Conservation (phyloP, 805 yeast genomes). For the Starmera quercuum region DNA sequence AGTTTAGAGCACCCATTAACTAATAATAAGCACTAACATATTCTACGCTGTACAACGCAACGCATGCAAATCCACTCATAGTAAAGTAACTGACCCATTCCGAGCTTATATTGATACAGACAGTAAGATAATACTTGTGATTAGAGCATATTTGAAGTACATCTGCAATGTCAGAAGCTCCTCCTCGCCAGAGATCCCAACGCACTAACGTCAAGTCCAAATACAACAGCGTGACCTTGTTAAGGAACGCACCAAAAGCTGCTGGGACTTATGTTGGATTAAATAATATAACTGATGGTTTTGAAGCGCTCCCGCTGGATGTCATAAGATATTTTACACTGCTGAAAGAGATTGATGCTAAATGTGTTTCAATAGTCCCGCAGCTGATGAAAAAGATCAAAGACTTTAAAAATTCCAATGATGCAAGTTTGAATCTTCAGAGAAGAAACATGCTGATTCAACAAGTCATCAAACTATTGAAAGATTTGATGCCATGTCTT, state of each 20-base stretch:
- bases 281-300: conserved; percentile 84
- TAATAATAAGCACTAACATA: too few species aligned
- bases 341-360: conserved; percentile 90
- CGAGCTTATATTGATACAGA: too few species aligned
- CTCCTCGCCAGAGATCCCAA: neutral
- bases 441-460: conserved; percentile 21
- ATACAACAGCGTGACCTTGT: conserved; percentile 6
- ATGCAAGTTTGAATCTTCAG: too few species aligned
- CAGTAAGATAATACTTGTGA: too few species aligned
- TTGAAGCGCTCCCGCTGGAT: conserved; percentile 84
- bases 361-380: conserved; percentile 73
- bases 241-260: conserved; percentile 10
- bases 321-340: conserved; percentile 79
- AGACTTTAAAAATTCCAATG: conserved; percentile 33
- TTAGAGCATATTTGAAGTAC: too few species aligned
- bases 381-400: conserved; percentile 48
- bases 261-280: conserved; percentile 68
- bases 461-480: conserved; percentile 33
- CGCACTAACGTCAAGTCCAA: neutral
- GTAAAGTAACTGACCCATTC: too few species aligned
- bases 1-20: too few species aligned
- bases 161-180: too few species aligned
- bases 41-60: too few species aligned
- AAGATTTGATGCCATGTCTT: conserved; percentile 80
- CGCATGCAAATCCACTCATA: too few species aligned